Evolutionary conservation across 1,139 yeast species (phyloP), one percentile per base, ranked within the genome.

Genomic region (Tardiomyces digboiensis): DNA sequence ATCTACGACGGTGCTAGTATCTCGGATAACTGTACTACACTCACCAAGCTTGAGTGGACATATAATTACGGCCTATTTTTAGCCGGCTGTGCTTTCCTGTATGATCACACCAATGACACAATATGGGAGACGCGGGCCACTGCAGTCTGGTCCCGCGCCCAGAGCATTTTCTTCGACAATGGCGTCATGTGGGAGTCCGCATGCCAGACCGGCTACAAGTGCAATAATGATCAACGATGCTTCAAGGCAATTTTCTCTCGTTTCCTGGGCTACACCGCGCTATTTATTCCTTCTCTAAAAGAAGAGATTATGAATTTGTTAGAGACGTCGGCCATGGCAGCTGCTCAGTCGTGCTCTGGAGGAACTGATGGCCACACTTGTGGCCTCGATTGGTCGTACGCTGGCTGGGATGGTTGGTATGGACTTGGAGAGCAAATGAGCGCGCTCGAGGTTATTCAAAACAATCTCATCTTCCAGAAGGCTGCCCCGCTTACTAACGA

Each of bases 391-490:
- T 88, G 97, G 96, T 67, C 75, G 38, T 59, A 67, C 29, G 70
- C 65, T 39, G 76, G 76, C 16, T 88, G 88, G 84, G 96, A 88
- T 62, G 82, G 80, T 1, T 62, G 57, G 42, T 86, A 75, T 54
- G 97, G 97, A 14, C 71, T 88, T 39, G 96, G 96, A 50, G 96
- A 88, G 62, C 95, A 88, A 62, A 84, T 88, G 84, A 64, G 78
- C 42, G 93, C 96, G 0, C 68, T 87, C 47, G 97, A 87, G 62
- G 77, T 76, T 4, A 74, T 87, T 58, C 83, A 80, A 53, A 80
- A 75, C 52, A 68, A 81, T 45, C 66, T 78, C 57, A 75, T 75
- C 16, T 61, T 68, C 44, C 65, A 73, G 20, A 22, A 71, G 71
- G 49, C 77, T 74, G 14, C 74, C 76, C 42, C 86, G n/a, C 63